Percentiles rank a stretch among this genome's conserved stretches.
These are phyloP conservation scores for Picea abies DNA, from an alignment of 83 land plant genomes.

Conservation along the genomic window DNA sequence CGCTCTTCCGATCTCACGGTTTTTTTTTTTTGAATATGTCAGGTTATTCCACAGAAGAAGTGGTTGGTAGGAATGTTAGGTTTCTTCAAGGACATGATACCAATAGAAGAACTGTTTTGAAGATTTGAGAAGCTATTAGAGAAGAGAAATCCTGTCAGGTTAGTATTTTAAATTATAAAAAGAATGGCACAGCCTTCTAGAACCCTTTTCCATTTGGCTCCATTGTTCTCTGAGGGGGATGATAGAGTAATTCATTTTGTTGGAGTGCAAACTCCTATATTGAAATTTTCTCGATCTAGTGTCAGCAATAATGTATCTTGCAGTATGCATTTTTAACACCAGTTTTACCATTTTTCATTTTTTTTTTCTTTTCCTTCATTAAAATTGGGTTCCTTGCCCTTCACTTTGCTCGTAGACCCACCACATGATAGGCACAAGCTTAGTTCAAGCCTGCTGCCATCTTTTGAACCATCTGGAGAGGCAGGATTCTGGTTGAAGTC, in stretches of 20 bases:
- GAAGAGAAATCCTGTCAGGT: constrained; percentile 72
- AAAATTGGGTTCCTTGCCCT: no score
- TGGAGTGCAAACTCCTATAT: constrained; percentile 85
- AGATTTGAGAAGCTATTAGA: constrained; percentile 84
- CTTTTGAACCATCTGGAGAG: no score
- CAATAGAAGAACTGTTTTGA: constrained; percentile 67
- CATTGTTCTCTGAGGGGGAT: constrained; percentile 66
- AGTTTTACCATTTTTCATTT: no score
- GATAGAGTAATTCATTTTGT: constrained; percentile 82
- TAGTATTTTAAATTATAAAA: constrained; percentile 74
- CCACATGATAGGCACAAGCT: no score
- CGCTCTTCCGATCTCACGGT: no score
- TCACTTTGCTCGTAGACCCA: no score
- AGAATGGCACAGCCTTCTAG: constrained; percentile 84
- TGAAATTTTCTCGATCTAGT: constrained; percentile 15
- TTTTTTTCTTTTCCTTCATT: no score
- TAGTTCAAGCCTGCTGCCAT: no score
- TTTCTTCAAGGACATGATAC: constrained; percentile 92
- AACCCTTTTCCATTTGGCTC: constrained; percentile 78
- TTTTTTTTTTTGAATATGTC: constrained; percentile 64
- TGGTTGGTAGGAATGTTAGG: constrained; percentile 81
- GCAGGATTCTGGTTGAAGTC: no score
- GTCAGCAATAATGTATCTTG: not conserved
- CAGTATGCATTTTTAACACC: no score
- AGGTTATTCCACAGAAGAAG: constrained; percentile 70